A percentile compares a stretch with the other conserved stretches of the same genome.
Conservation (phyloP, 306 rosid species). For the Potentilla sterilis region DNA sequence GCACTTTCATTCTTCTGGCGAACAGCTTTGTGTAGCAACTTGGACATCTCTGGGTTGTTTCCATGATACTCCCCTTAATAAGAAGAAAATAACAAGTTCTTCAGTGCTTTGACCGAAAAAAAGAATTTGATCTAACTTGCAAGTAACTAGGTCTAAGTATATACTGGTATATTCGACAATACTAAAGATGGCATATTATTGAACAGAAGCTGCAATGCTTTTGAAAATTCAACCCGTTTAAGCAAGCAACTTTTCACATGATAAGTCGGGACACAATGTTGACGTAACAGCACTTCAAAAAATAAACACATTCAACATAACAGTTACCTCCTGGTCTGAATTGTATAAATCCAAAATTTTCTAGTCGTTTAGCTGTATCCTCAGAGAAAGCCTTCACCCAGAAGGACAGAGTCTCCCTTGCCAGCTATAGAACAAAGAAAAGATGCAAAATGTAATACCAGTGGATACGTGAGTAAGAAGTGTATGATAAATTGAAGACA, state of each 20-base stretch:
- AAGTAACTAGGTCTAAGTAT: no score
- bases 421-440: conserved; percentile 52
- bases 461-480: conserved; percentile 6
- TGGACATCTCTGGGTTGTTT: conserved; percentile 99
- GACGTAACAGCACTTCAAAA: background rate
- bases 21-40: conserved; percentile 99
- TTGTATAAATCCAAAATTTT: conserved; percentile 97
- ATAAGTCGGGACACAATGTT: background rate
- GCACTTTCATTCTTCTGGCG: conserved; percentile 96
- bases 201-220: background rate
- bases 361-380: conserved; percentile 97
- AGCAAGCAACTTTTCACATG: background rate
- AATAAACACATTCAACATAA: conserved; percentile 21
- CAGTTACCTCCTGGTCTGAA: conserved; percentile 95
- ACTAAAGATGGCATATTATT: conserved; percentile 1
- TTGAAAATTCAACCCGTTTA: background rate
- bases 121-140: no score
- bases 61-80: conserved; percentile 92
- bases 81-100: conserved; percentile 18
- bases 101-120: no score
- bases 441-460: conserved; percentile 15
- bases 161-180: no score
- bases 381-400: conserved; percentile 99
- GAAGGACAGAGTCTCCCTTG: conserved; percentile 97
- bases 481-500: background rate